Percentiles rank a stretch among this genome's conserved stretches.
These are phyloP conservation scores for Pelargonium fulgidum DNA, from an alignment of 441 rosid genomes.

Conservation along the genomic window DNA sequence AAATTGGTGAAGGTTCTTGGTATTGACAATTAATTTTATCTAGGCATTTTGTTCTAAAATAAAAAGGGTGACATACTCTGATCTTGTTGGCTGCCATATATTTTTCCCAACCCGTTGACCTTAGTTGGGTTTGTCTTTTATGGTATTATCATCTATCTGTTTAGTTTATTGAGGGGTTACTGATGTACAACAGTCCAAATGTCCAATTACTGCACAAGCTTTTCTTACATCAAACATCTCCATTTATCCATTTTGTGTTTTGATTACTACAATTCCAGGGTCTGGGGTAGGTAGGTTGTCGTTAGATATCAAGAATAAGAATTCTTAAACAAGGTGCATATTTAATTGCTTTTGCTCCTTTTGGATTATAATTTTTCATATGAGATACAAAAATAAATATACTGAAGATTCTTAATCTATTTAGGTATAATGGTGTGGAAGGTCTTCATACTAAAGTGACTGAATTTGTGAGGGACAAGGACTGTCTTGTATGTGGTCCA, in stretches of 20 bases:
- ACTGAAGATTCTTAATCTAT: constrained; percentile 15
- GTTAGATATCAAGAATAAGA: no score
- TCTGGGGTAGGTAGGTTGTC: no score
- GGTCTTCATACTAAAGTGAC: constrained; percentile 88
- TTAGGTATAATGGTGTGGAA: constrained; percentile 74
- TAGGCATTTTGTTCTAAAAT: not conserved
- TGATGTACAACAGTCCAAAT: not conserved
- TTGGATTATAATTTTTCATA: not conserved
- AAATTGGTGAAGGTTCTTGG: not conserved
- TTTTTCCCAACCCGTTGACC: not conserved
- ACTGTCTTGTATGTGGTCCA: constrained; percentile 91
- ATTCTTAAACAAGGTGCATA: not conserved
- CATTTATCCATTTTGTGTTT: no score
- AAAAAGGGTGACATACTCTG: not conserved
- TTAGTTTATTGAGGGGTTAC: not conserved
- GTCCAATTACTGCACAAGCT: no score
- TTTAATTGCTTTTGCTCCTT: not conserved
- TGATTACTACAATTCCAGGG: no score
- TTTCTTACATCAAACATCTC: no score
- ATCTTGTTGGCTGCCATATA: not conserved
- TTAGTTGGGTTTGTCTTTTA: not conserved
- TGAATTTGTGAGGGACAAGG: constrained; percentile 64
- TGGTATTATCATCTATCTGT: not conserved
- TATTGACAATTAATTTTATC: not conserved
- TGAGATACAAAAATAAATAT: not conserved